phyloP scores from a whole-genome alignment of 2,329 filamentous ascomycete species.

The Fusarium xylarioides region DNA sequence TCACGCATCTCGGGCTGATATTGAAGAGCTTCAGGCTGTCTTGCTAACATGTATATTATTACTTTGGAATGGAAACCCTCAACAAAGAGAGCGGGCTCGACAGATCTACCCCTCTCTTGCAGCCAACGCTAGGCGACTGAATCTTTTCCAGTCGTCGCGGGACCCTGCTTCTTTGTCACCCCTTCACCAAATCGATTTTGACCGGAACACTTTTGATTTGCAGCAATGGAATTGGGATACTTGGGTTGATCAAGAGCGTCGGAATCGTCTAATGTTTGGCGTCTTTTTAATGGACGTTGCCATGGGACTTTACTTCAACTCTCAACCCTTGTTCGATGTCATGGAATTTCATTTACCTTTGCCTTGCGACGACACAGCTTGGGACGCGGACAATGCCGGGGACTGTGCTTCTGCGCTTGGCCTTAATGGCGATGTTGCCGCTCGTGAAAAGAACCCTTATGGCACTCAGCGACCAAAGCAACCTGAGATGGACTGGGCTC shows the following conservation, averaged over 20 bases:
- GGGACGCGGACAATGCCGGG: slow-evolving; percentile 69
- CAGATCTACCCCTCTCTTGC: slow-evolving; percentile 67
- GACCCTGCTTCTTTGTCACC: slow-evolving; percentile 62
- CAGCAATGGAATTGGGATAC: slow-evolving; percentile 69
- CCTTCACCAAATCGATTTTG: slow-evolving; percentile 66
- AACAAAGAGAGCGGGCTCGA: slow-evolving; percentile 71
- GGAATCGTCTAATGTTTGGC: slow-evolving; percentile 71
- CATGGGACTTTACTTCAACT: slow-evolving; percentile 77
- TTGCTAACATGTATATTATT: slow-evolving; percentile 69
- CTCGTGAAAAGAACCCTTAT: slow-evolving; percentile 65
- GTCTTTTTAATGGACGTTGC: slow-evolving; percentile 72
- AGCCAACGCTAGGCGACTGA: slow-evolving; percentile 64
- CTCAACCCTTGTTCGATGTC: slow-evolving; percentile 68
- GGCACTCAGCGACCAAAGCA: slow-evolving; percentile 72
- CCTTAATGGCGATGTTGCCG: slow-evolving; percentile 65
- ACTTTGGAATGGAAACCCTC: slow-evolving; percentile 74
- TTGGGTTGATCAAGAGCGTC: slow-evolving; percentile 78
- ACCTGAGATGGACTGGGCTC: slow-evolving; percentile 68
- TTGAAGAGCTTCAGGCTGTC: slow-evolving; percentile 75
- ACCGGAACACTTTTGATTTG: slow-evolving; percentile 56
- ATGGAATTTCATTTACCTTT: slow-evolving; percentile 74
- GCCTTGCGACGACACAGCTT: slow-evolving; percentile 76
- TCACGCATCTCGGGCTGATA: slow-evolving; percentile 50
- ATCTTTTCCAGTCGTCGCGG: slow-evolving; percentile 64
- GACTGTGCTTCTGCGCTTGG: slow-evolving; percentile 74